Evolutionary conservation across 768 basidiomycete species (phyloP).

Genomic region (Lyophyllum decastes): DNA sequence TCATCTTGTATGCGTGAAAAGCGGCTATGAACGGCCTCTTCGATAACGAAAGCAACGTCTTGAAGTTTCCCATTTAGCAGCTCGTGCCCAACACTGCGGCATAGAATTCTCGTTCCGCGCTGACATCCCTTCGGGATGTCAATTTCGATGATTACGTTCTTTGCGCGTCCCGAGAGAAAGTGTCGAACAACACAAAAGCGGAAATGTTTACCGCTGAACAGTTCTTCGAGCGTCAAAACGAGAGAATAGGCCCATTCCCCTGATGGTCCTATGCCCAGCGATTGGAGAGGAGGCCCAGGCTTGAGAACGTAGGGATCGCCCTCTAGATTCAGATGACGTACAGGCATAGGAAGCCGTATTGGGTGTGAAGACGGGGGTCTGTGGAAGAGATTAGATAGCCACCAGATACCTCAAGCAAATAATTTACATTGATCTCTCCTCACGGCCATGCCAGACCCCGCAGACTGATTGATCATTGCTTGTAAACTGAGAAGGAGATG

Average conservation of each 20-base stretch:
- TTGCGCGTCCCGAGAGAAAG: slow-evolving; percentile 46
- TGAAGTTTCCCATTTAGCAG: slow-evolving; percentile 55
- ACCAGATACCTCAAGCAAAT: neutral
- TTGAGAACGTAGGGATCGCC: neutral
- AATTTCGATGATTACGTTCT: slow-evolving; percentile 59
- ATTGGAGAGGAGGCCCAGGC: slow-evolving; percentile 36
- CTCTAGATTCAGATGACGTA: neutral
- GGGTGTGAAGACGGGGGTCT: slow-evolving; percentile 1
- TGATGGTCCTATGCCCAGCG: slow-evolving; percentile 42
- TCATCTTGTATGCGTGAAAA: slow-evolving; percentile 61
- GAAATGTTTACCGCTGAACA: slow-evolving; percentile 56
- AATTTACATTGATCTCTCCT: neutral
- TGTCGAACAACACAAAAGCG: slow-evolving; percentile 63
- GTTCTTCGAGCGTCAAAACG: slow-evolving; percentile 59
- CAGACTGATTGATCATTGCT: neutral
- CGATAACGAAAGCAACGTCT: slow-evolving; percentile 67
- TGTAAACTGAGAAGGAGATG: neutral
- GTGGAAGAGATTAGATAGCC: neutral
- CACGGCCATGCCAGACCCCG: neutral
- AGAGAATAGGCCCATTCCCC: slow-evolving; percentile 74
- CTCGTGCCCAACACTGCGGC: slow-evolving; percentile 69
- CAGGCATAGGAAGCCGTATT: slow-evolving; percentile 1
- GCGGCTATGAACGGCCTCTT: slow-evolving; percentile 56
- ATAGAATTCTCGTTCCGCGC: slow-evolving; percentile 58
- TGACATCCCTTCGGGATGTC: slow-evolving; percentile 64